A percentile compares a stretch with the other conserved stretches of the same genome.
These are phyloP conservation scores for Auricularia cornea DNA, from an alignment of 768 basidiomycete genomes.

Conservation along the genomic window DNA sequence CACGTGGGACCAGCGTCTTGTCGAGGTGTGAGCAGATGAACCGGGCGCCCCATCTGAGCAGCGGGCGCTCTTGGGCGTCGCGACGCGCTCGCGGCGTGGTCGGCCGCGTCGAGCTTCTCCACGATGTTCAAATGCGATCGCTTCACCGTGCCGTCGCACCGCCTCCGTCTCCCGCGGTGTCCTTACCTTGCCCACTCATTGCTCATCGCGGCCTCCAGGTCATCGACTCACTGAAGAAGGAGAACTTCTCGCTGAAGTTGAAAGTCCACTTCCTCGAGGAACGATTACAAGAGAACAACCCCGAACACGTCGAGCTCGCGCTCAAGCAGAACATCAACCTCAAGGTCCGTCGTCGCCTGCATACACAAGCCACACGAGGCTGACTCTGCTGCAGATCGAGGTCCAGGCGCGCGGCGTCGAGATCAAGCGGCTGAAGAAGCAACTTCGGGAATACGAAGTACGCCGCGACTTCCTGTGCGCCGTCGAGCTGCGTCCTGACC, in stretches of 20 bases:
- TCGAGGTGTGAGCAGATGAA: too few species aligned
- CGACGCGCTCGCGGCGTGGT: too few species aligned
- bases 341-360: slow-evolving; percentile 36
- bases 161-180: too few species aligned
- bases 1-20: too few species aligned
- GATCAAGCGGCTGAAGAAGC: slow-evolving; percentile 86
- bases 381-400: slow-evolving; percentile 60
- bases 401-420: slow-evolving; percentile 85
- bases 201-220: slow-evolving; percentile 44
- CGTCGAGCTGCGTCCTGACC: background rate
- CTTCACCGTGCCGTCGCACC: too few species aligned
- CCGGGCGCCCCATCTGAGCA: too few species aligned
- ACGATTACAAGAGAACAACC: slow-evolving; percentile 78
- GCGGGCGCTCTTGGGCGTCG: too few species aligned
- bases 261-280: slow-evolving; percentile 95
- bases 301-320: slow-evolving; percentile 86
- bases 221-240: slow-evolving; percentile 91
- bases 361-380: slow-evolving; percentile 78
- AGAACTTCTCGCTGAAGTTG: slow-evolving; percentile 94
- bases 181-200: too few species aligned
- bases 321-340: slow-evolving; percentile 89
- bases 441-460: slow-evolving; percentile 70
- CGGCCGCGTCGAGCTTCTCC: too few species aligned
- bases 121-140: too few species aligned
- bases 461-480: too few species aligned